Percentiles rank a stretch among this genome's conserved stretches.
Conservation (phyloP, 83 land plant species). For the Larix sibirica region DNA sequence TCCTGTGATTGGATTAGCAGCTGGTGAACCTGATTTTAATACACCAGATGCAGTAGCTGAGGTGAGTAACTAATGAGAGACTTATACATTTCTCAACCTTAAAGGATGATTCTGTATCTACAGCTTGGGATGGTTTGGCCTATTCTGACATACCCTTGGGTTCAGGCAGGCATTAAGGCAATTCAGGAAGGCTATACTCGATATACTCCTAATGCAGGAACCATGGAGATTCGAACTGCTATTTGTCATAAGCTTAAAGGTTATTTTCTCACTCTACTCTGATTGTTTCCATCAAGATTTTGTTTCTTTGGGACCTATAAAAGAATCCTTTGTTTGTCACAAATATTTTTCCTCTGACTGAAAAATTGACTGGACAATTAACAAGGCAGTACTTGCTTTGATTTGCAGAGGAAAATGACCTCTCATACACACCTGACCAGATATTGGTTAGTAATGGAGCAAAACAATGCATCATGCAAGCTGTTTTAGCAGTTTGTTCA, state of each 20-base stretch:
- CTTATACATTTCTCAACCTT: not conserved
- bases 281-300: not conserved
- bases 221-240: conserved; percentile 83
- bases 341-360: not conserved
- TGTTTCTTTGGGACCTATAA: not conserved
- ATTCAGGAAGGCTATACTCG: conserved; percentile 87
- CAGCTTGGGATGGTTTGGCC: not conserved
- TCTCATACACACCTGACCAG: conserved; percentile 70
- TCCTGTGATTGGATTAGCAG: conserved; percentile 87
- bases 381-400: conserved; percentile 8
- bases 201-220: conserved; percentile 96
- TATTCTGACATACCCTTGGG: not conserved
- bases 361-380: conserved; percentile 4
- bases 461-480: conserved; percentile 73
- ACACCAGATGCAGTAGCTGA: conserved; percentile 76
- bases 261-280: conserved; percentile 19
- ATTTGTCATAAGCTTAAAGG: conserved; percentile 90
- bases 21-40: conserved; percentile 97
- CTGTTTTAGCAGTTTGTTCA: conserved; percentile 78
- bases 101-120: not conserved
- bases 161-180: conserved; percentile 90
- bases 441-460: conserved; percentile 87
- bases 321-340: not conserved
- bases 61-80: conserved; percentile 30
- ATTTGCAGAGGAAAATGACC: conserved; percentile 77